Evolutionary conservation across 768 basidiomycete genomes (phyloP).

Genomic region (Amanita rimosa): DNA sequence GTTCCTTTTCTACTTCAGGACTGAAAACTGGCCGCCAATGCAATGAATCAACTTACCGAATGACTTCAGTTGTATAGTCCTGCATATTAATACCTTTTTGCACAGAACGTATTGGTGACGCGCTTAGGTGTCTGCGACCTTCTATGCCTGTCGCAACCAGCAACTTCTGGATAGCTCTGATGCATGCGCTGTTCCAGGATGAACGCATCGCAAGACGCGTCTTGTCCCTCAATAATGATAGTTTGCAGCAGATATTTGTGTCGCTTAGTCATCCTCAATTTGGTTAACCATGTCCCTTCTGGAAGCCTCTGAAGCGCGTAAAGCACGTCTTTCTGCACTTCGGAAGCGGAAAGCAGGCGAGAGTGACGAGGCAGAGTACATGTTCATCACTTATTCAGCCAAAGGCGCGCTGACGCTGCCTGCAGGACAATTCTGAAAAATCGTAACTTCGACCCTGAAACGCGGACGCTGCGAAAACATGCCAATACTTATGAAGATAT

Average conservation of each 20-base stretch:
- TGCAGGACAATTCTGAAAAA: slow-evolving; percentile 33
- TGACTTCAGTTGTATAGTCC: slow-evolving; percentile 54
- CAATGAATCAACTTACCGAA: slow-evolving; percentile 34
- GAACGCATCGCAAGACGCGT: slow-evolving; percentile 13
- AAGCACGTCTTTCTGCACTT: slow-evolving; percentile 69
- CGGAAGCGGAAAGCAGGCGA: slow-evolving; percentile 62
- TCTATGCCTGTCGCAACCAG: slow-evolving; percentile 8
- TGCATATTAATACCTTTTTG: slow-evolving; percentile 38
- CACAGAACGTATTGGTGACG: slow-evolving; percentile 16
- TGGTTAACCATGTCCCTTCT: slow-evolving; percentile 42
- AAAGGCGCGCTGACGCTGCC: not conserved
- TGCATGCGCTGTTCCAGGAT: slow-evolving; percentile 18
- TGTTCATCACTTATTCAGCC: slow-evolving; percentile 11
- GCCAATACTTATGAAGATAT: slow-evolving; percentile 40
- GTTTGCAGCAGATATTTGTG: not conserved
- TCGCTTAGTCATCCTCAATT: slow-evolving; percentile 20
- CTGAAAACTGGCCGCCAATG: not conserved
- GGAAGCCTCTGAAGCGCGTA: slow-evolving; percentile 71
- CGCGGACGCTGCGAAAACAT: slow-evolving; percentile 66
- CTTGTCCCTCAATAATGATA: no score
- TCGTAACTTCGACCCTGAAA: slow-evolving; percentile 88
- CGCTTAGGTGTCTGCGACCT: slow-evolving; percentile 15
- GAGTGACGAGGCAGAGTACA: slow-evolving; percentile 29
- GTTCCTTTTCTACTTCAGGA: slow-evolving; percentile 39
- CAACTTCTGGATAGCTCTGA: slow-evolving; percentile 14